Conservation (phyloP, 2,329 filamentous ascomycete genomes). For the Escovopsis weberi region DNA sequence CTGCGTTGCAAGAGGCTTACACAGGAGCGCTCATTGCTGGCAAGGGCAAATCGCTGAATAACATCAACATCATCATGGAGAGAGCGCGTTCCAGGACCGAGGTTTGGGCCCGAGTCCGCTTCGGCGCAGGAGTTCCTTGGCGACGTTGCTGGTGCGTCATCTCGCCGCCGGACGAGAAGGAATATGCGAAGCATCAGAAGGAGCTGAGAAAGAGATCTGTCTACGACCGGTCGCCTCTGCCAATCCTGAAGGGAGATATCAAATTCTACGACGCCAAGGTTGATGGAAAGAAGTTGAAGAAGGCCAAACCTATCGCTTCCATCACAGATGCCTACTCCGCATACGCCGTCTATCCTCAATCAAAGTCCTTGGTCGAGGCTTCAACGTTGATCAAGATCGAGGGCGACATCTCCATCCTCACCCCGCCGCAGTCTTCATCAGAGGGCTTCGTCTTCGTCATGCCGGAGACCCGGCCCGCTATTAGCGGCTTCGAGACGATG, state of each 20-base stretch:
- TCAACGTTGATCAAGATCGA: slow-evolving; percentile 92
- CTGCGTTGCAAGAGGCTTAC: slow-evolving; percentile 87
- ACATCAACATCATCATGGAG: slow-evolving; percentile 80
- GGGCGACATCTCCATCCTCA: slow-evolving; percentile 77
- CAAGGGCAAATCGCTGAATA: slow-evolving; percentile 80
- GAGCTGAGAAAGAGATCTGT: slow-evolving; percentile 65
- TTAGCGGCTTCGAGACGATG: slow-evolving; percentile 92
- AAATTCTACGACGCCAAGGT: slow-evolving; percentile 81
- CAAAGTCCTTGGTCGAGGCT: slow-evolving; percentile 83
- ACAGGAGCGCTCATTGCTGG: slow-evolving; percentile 91
- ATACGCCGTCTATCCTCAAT: slow-evolving; percentile 91
- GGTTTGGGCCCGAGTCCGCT: slow-evolving; percentile 90
- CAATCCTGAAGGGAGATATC: slow-evolving; percentile 69
- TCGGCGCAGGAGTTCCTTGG: slow-evolving; percentile 93
- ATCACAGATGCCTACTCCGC: slow-evolving; percentile 83
- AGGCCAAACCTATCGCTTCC: slow-evolving; percentile 76
- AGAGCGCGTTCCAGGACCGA: slow-evolving; percentile 62
- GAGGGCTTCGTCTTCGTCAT: slow-evolving; percentile 97
- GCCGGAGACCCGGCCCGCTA: slow-evolving; percentile 85
- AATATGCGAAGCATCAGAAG: slow-evolving; percentile 71
- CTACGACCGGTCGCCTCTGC: slow-evolving; percentile 58
- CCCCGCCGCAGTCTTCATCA: slow-evolving; percentile 57
- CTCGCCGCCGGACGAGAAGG: slow-evolving; percentile 84
- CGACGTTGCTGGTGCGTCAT: slow-evolving; percentile 94
- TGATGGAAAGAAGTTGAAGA: slow-evolving; percentile 75